Conservation (phyloP, 345 rosid species). For the Raphanus raphanistrum region DNA sequence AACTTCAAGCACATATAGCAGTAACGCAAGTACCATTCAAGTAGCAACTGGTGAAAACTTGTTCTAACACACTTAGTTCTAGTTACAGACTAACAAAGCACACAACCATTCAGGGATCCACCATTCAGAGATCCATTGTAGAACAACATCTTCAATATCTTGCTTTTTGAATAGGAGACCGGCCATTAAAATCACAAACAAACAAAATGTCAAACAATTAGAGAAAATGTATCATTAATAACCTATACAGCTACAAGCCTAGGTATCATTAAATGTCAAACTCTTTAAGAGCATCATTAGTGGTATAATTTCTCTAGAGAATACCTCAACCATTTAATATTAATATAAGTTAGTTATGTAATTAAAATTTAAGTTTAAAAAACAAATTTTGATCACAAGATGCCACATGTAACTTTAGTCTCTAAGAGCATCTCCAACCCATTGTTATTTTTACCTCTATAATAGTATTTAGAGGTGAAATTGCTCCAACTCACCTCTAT, state of each 20-base stretch:
- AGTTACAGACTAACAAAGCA: neutral
- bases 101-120: neutral
- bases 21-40: neutral
- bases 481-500: no score
- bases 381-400: no score
- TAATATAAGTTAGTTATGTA: no score
- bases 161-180: slow-evolving; percentile 65
- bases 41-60: neutral
- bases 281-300: no score
- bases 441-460: no score
- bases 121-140: neutral
- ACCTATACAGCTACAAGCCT: neutral
- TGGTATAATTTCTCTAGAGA: no score
- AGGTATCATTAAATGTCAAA: no score
- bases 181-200: slow-evolving; percentile 42
- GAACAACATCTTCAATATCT: slow-evolving; percentile 37
- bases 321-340: no score
- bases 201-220: neutral
- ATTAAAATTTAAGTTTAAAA: no score
- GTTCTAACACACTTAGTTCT: neutral
- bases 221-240: neutral
- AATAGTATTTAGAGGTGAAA: no score
- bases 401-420: no score
- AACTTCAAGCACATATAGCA: neutral
- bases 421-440: no score